Percentiles rank a stretch among this genome's conserved stretches.
These are phyloP conservation scores for Boletus rubropictus DNA, from an alignment of 768 basidiomycete species.

Conservation along the genomic window DNA sequence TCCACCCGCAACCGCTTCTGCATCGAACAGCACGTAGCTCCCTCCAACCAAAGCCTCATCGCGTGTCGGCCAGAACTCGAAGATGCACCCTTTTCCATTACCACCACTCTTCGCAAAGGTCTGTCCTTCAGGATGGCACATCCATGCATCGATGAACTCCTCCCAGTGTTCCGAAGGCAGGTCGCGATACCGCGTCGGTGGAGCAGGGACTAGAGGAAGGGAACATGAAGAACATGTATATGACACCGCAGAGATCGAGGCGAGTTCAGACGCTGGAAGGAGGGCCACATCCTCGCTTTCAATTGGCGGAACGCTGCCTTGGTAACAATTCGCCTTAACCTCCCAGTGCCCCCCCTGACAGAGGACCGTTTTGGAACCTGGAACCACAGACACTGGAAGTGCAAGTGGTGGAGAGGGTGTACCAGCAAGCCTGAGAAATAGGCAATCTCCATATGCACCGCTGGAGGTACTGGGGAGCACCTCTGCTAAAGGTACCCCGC, in stretches of 20 bases:
- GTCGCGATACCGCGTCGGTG: constrained; percentile 63
- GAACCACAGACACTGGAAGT: constrained; percentile 50
- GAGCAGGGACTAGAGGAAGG: constrained; percentile 54
- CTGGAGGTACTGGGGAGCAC: constrained; percentile 46
- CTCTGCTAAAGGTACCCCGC: constrained; percentile 51
- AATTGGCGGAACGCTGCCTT: constrained; percentile 19
- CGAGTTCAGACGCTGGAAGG: constrained; percentile 66
- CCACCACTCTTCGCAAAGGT: constrained; percentile 43
- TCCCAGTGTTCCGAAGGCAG: constrained; percentile 97
- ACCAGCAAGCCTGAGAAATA: constrained; percentile 58
- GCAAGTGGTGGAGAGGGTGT: constrained; percentile 52
- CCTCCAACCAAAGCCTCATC: constrained; percentile 83
- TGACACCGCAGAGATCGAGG: constrained; percentile 46
- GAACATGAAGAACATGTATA: constrained; percentile 81
- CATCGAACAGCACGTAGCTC: constrained; percentile 79
- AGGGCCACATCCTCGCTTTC: constrained; percentile 36
- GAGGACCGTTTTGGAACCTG: constrained; percentile 58
- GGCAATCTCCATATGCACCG: constrained; percentile 42
- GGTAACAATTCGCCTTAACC: constrained; percentile 50
- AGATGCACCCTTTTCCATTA: constrained; percentile 22
- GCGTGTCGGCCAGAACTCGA: constrained; percentile 73
- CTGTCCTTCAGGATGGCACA: constrained; percentile 88
- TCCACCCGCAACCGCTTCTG: constrained; percentile 43
- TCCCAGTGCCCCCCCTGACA: constrained; percentile 60
- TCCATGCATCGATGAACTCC: constrained; percentile 95